These are phyloP conservation scores for Eurotiales sp. DNA, from an alignment of 2,329 filamentous ascomycete genomes.

Conservation along the genomic window DNA sequence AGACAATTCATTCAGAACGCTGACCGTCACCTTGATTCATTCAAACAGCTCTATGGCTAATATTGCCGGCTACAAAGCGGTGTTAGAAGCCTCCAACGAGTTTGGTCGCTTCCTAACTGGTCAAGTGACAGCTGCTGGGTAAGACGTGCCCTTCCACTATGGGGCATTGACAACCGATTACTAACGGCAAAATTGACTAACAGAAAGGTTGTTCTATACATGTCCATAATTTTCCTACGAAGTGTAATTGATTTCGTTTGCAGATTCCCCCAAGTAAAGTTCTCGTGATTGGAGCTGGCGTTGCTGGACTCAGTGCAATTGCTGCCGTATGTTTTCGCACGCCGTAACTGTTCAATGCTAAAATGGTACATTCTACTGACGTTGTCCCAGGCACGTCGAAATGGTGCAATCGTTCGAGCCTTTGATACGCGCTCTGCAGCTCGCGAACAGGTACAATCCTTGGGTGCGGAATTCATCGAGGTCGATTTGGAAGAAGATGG, in stretches of 20 bases:
- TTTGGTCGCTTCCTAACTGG: slow-evolving; percentile 87
- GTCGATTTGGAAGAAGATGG: slow-evolving; percentile 83
- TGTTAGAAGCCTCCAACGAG: slow-evolving; percentile 82
- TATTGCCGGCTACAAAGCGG: slow-evolving; percentile 89
- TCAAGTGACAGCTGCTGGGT: slow-evolving; percentile 82
- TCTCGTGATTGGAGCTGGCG: slow-evolving; percentile 83
- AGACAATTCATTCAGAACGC: not conserved
- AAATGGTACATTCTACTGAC: not conserved
- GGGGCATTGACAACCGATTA: not conserved
- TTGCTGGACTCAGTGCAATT: slow-evolving; percentile 84
- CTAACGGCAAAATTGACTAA: slow-evolving; percentile 9
- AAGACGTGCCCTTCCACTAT: slow-evolving; percentile 23
- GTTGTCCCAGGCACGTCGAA: slow-evolving; percentile 59
- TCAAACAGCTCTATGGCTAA: slow-evolving; percentile 78
- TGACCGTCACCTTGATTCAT: not conserved
- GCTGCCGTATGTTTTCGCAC: slow-evolving; percentile 54
- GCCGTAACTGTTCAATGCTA: not conserved
- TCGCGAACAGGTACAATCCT: slow-evolving; percentile 82
- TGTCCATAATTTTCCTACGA: not conserved
- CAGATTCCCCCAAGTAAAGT: slow-evolving; percentile 90
- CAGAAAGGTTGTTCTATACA: slow-evolving; percentile 23
- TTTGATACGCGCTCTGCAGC: slow-evolving; percentile 90
- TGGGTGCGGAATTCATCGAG: slow-evolving; percentile 86
- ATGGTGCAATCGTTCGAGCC: slow-evolving; percentile 84
- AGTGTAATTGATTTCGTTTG: not conserved